Percentiles rank a stretch among this genome's conserved stretches.
Conservation (phyloP, 2,329 filamentous ascomycete genomes). For the Venturia nashicola region DNA sequence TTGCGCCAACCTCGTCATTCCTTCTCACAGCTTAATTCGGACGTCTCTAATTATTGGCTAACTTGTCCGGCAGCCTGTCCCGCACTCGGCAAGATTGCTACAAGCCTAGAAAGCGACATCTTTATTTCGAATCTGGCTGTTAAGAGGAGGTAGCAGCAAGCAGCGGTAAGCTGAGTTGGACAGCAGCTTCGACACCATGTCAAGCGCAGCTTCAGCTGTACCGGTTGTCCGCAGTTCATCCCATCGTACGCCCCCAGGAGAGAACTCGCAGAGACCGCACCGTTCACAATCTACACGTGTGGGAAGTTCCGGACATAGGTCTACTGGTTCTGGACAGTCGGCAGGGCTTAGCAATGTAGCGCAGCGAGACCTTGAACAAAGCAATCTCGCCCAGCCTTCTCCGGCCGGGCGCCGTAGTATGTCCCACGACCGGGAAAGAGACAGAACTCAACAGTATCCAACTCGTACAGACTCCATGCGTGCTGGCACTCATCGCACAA, state of each 20-base stretch:
- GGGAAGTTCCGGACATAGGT: constrained; percentile 18
- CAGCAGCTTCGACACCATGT: constrained; percentile 11
- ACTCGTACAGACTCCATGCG: constrained; percentile 45
- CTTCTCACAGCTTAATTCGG: not conserved
- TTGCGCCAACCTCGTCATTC: not conserved
- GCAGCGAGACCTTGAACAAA: constrained; percentile 63
- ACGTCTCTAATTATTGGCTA: not conserved
- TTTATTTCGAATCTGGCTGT: not conserved
- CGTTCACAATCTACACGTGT: constrained; percentile 32
- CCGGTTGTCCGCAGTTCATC: constrained; percentile 38
- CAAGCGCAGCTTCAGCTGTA: constrained; percentile 34
- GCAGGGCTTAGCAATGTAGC: constrained; percentile 39
- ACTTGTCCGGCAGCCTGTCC: not conserved
- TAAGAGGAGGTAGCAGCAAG: not conserved
- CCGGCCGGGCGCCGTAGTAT: constrained; percentile 47
- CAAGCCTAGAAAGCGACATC: not conserved
- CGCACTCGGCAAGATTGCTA: not conserved
- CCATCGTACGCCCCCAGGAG: not conserved
- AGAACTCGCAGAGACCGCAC: constrained; percentile 24
- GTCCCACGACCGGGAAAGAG: constrained; percentile 44
- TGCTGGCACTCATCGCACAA: constrained; percentile 20
- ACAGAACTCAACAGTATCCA: constrained; percentile 24
- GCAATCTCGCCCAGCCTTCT: constrained; percentile 47
- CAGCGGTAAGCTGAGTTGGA: not conserved
- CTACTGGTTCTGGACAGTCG: constrained; percentile 27